Conservation (phyloP, 345 rosid species). For the Rhizophora apiculata region DNA sequence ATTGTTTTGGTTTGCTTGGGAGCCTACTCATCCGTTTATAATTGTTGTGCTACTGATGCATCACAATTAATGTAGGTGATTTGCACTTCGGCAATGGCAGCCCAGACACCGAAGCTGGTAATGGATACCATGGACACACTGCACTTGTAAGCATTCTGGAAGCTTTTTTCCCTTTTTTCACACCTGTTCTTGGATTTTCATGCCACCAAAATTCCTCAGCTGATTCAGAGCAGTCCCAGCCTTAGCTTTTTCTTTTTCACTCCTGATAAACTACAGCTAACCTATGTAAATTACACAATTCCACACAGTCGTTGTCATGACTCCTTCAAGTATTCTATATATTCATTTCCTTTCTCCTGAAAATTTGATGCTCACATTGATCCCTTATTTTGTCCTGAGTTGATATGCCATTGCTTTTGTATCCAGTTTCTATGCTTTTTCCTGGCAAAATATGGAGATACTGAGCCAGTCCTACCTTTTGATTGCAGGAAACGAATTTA, state of each 20-base stretch:
- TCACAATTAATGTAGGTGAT: conserved; percentile 41
- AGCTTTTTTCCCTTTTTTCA: not conserved
- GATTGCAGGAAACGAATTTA: conserved; percentile 49
- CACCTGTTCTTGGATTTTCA: not conserved
- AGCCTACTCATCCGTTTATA: not conserved
- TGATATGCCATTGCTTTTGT: not conserved
- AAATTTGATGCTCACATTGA: not conserved
- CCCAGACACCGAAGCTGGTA: conserved; percentile 40
- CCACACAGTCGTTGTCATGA: not conserved
- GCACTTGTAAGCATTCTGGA: conserved; percentile 35
- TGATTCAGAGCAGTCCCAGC: not conserved
- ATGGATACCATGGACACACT: conserved; percentile 35
- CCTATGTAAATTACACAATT: not conserved
- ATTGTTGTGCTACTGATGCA: conserved; percentile 18
- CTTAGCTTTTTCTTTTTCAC: not conserved
- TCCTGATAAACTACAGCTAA: not conserved
- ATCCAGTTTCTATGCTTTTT: not conserved
- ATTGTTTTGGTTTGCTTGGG: not conserved
- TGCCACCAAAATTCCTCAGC: not conserved
- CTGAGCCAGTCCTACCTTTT: conserved; percentile 23
- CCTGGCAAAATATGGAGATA: not conserved
- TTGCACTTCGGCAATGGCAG: conserved; percentile 35
- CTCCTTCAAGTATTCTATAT: not conserved
- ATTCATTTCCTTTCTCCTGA: not conserved
- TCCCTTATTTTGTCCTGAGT: too few relatives aligned